Conservation (phyloP, 164 flowering plant genomes). For the Cinnamomum chago region DNA sequence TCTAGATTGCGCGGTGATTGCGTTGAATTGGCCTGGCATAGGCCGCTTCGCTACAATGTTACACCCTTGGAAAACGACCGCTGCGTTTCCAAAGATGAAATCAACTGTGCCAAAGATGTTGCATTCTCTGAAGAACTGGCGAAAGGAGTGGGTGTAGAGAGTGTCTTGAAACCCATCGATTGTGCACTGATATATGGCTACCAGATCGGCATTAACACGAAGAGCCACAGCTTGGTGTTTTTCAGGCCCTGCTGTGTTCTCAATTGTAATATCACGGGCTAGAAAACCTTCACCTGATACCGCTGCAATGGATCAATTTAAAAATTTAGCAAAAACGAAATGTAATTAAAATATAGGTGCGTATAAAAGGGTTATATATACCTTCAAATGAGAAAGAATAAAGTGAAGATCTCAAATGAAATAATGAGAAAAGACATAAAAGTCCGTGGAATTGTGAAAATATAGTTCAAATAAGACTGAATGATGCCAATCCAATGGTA, state of each 20-base stretch:
- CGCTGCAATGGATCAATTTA: slow-evolving; percentile 31
- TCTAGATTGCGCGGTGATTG: slow-evolving; percentile 67
- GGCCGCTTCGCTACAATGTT: slow-evolving; percentile 59
- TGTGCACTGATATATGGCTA: slow-evolving; percentile 57
- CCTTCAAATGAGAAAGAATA: too few relatives aligned
- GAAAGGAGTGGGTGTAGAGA: slow-evolving; percentile 66
- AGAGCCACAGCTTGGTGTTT: slow-evolving; percentile 87
- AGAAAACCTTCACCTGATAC: slow-evolving; percentile 78
- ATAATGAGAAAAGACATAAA: too few relatives aligned
- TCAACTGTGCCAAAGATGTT: slow-evolving; percentile 81
- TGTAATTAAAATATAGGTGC: too few relatives aligned
- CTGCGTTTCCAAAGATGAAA: slow-evolving; percentile 83
- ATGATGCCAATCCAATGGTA: too few relatives aligned
- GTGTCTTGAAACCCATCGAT: slow-evolving; percentile 72
- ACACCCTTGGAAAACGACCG: slow-evolving; percentile 66
- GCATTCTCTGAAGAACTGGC: slow-evolving; percentile 82
- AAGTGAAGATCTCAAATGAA: too few relatives aligned
- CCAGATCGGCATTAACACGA: slow-evolving; percentile 63
- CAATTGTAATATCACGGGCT: slow-evolving; percentile 70
- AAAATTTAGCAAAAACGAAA: too few relatives aligned
- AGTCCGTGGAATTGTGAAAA: too few relatives aligned
- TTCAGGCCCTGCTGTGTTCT: slow-evolving; percentile 73
- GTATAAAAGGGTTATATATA: too few relatives aligned
- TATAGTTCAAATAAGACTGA: too few relatives aligned
- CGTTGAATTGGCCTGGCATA: slow-evolving; percentile 55